Percentiles rank a stretch among this genome's conserved stretches.
Evolutionary conservation across 306 rosid genomes (phyloP).

Genomic region (Pterocarpus macrocarpus): DNA sequence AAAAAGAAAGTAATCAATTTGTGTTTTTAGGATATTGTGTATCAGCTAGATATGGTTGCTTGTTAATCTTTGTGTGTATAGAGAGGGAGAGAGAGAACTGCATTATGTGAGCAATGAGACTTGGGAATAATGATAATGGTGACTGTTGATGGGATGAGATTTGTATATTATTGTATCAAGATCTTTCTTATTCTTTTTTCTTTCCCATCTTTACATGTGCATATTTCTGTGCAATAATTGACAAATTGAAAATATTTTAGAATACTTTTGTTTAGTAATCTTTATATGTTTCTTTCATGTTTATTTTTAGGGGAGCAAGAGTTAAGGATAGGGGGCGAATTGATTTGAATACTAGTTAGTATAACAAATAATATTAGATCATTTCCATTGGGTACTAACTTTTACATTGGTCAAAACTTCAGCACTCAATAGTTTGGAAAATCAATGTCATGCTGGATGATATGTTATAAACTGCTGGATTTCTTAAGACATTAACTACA

Average conservation of each 20-base stretch:
- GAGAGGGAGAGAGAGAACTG: no score
- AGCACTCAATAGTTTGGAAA: neutral
- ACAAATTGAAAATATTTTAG: neutral
- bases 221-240: neutral
- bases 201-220: no score
- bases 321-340: neutral
- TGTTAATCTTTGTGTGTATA: no score
- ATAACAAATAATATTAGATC: neutral
- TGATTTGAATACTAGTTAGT: slow-evolving; percentile 4
- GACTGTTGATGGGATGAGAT: no score
- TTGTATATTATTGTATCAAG: no score
- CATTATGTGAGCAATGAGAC: no score
- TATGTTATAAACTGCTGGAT: neutral
- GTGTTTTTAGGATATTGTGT: neutral
- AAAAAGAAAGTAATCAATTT: neutral
- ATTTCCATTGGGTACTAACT: slow-evolving; percentile 7
- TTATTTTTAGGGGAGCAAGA: slow-evolving; percentile 3
- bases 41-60: neutral
- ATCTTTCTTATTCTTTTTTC: no score
- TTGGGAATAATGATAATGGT: no score
- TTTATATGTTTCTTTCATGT: neutral
- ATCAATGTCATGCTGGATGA: neutral
- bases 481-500: neutral
- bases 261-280: neutral
- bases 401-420: neutral